Evolutionary conservation across 371 early-diverging fungal species (phyloP).

Genomic region (Nematocida sp.): DNA sequence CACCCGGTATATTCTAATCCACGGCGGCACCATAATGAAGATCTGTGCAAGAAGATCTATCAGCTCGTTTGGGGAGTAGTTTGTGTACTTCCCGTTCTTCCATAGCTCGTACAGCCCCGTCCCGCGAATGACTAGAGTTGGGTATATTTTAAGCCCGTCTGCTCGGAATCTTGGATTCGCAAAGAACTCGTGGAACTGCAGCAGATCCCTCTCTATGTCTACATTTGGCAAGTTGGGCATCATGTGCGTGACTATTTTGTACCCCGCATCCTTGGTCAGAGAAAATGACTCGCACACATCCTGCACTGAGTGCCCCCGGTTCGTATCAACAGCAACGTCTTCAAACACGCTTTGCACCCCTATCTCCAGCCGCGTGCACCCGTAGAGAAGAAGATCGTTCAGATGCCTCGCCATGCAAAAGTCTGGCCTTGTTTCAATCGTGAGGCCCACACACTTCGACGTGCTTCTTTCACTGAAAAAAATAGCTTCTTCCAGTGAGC

Average conservation of each 20-base stretch:
- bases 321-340: slow-evolving; percentile 98
- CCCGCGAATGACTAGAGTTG: slow-evolving; percentile 96
- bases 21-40: slow-evolving; percentile 92
- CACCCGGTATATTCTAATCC: slow-evolving; percentile 98
- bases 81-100: slow-evolving; percentile 91
- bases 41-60: slow-evolving; percentile 92
- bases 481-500: slow-evolving; percentile 82
- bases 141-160: slow-evolving; percentile 97
- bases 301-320: slow-evolving; percentile 93
- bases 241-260: slow-evolving; percentile 99
- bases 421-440: slow-evolving; percentile 98
- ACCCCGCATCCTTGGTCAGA: slow-evolving; percentile 94
- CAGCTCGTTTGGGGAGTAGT: slow-evolving; percentile 92
- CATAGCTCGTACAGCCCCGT: slow-evolving; percentile 98
- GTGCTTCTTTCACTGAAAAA: slow-evolving; percentile 82
- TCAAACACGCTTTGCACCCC: slow-evolving; percentile 99
- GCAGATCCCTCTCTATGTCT: slow-evolving; percentile 94
- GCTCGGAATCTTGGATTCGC: slow-evolving; percentile 95
- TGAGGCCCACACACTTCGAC: slow-evolving; percentile 97
- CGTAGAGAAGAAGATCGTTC: slow-evolving; percentile 92
- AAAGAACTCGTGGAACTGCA: slow-evolving; percentile 95
- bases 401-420: slow-evolving; percentile 93
- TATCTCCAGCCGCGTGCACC: slow-evolving; percentile 96
- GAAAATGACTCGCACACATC: slow-evolving; percentile 93
- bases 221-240: slow-evolving; percentile 99